phyloP scores from a whole-genome alignment of 2,329 filamentous ascomycete genomes.

The Penicillium fuscoglaucum region DNA sequence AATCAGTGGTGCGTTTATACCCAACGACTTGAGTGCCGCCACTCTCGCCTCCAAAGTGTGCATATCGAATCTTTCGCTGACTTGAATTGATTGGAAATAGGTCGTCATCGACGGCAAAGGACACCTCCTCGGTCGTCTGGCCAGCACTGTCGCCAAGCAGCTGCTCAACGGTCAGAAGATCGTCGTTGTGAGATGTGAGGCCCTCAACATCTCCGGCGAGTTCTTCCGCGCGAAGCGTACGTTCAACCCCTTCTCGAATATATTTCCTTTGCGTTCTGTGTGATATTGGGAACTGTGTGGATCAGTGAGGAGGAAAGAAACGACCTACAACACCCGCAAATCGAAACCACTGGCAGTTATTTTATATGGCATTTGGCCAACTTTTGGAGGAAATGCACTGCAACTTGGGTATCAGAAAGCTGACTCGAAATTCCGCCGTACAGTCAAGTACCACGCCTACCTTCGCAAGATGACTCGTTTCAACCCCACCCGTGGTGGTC shows the following conservation, averaged over 20 bases:
- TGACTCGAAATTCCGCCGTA: slow-evolving; percentile 50
- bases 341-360: slow-evolving; percentile 2
- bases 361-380: background rate
- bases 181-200: slow-evolving; percentile 97
- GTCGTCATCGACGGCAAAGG: slow-evolving; percentile 99
- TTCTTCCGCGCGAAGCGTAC: slow-evolving; percentile 99
- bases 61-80: slow-evolving; percentile 37
- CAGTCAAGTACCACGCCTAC: slow-evolving; percentile 99
- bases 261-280: slow-evolving; percentile 17
- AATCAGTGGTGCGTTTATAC: slow-evolving; percentile 60
- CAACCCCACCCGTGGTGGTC: slow-evolving; percentile 99
- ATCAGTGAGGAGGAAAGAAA: slow-evolving; percentile 10
- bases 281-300: slow-evolving; percentile 5
- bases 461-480: slow-evolving; percentile 99
- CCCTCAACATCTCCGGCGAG: slow-evolving; percentile 99
- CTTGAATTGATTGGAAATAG: slow-evolving; percentile 55
- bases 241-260: slow-evolving; percentile 51
- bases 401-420: slow-evolving; percentile 28
- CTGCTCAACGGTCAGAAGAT: slow-evolving; percentile 99
- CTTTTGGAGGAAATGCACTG: slow-evolving; percentile 2
- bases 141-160: slow-evolving; percentile 98
- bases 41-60: slow-evolving; percentile 17
- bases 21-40: slow-evolving; percentile 13
- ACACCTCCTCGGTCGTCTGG: slow-evolving; percentile 98
- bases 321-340: slow-evolving; percentile 3